Base-by-base conservation (phyloP, 2,329 filamentous ascomycete species). In the Fusarium nelsonii region DNA sequence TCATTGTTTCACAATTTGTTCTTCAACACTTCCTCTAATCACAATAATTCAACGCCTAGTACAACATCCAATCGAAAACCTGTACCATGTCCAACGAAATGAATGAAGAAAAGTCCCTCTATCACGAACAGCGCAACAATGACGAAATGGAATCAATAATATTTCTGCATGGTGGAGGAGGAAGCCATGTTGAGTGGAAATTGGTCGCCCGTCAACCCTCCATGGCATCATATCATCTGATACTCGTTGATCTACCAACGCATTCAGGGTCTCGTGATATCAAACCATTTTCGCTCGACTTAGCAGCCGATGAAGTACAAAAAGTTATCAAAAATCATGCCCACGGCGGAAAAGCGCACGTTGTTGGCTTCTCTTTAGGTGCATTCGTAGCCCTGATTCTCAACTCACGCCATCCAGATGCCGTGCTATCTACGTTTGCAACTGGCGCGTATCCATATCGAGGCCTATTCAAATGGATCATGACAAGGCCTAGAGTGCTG, bases 291-390 rank as follows among this genome's bases (percentile, higher is more conserved):
- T 44, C 58, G 0, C 43, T 64, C 0, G 16, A 50, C 2, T 40
- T 26, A 1, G 62, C 65, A 3, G 58, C 69, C 1, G 56, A 71
- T 3, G 51, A 62, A 28, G 70, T 82, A 12, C 75, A 74, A 6
- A 61, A 69, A 2, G 70, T 81, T 36, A 81, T 82, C 33, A 68
- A 65, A 7, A 52, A 60, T 2, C 73, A 77, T 41, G 80, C 80
- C 0, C 76, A 79, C 30, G 73, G 73, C 33, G 73, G 75, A 7
- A 70, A 66, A 3, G 81, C 81, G 8, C 80, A 83, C 56, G 33
- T 82, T n/a, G 79, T 82, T 11, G 81, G 80, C 4, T 34, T 82
- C 11, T 83, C 81, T 0, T 76, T 79, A 14, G 65, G 65, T 2
- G 65, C 43, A 2, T 69, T 69, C 7, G 18, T 55, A 5, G 26